These are phyloP conservation scores for Thielaviopsis punctulata DNA, from an alignment of 2,329 filamentous ascomycete species.

Conservation along the genomic window DNA sequence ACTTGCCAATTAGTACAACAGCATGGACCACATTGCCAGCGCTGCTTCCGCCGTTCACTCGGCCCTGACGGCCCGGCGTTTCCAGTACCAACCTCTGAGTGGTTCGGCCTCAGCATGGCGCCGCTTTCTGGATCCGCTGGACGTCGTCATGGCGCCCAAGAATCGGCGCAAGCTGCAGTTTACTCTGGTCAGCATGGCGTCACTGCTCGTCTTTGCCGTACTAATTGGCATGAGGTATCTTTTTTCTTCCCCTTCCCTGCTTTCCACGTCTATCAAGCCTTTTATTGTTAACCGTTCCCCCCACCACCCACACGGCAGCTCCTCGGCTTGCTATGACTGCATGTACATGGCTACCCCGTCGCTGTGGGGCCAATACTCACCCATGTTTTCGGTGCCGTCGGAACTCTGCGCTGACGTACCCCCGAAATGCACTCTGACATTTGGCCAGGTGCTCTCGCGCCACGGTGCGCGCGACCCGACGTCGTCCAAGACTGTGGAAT, in stretches of 20 bases:
- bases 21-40: conserved; percentile 6
- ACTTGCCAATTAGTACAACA: conserved; percentile 1
- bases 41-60: conserved; percentile 2
- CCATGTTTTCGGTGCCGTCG: conserved; percentile 62
- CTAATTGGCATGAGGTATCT: conserved; percentile 9
- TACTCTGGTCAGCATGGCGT: neutral
- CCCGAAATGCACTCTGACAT: conserved; percentile 53
- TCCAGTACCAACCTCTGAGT: conserved; percentile 8
- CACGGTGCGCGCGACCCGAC: conserved; percentile 79
- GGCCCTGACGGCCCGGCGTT: conserved; percentile 1
- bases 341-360: conserved; percentile 5
- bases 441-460: conserved; percentile 65
- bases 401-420: conserved; percentile 44
- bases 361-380: conserved; percentile 76
- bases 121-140: neutral
- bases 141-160: neutral
- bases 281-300: neutral
- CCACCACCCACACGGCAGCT: neutral
- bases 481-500: conserved; percentile 42
- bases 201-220: neutral
- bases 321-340: conserved; percentile 1
- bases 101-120: neutral
- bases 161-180: conserved; percentile 4
- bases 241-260: neutral
- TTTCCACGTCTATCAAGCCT: neutral